Base-by-base conservation (phyloP, 2,329 filamentous ascomycete species). In the Epichloe amarillans region DNA sequence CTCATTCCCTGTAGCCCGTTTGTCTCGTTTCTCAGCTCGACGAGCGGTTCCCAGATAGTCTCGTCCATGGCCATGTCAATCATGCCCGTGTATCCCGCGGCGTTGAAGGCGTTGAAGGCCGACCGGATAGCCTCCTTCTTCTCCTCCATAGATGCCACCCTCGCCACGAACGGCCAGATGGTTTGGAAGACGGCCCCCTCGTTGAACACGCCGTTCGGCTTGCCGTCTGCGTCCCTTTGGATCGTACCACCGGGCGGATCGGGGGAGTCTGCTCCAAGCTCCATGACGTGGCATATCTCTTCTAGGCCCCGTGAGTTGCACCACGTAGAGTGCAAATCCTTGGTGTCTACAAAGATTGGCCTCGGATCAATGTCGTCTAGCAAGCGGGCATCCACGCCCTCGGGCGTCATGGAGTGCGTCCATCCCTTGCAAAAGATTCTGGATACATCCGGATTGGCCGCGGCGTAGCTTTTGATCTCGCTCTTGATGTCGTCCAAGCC, bases 21-120 rank as follows among this genome's bases (percentile, higher is more conserved):
- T 3, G 66, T 63, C 15, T 68, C 62, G 12, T 63, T 58, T 33
- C 66, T 69, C 14, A 79, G 59, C n/a, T 68, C 68, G 0, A 74
- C 57, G 1, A 80, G 66, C 1, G 70, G 67, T 35, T 72, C 71
- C 76, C 77, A 80, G 0, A 71, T 70, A 23, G 69, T 72, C 39
- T 79, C 75, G 52, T 80, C 77, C 77, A 80, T 80, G 43, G 77
- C 77, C 77, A 80, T 80, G 49, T 80, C 77, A 7, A 78, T 66
- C 39, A 76, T 68, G 2, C 76, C 75, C 0, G 76, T 80, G 57
- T 76, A 78, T 1, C 77, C 77, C 1, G 69, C 72, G 0, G 68
- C 62, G 53, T 72, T 73, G 56, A 78, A 80, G 0, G 72, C 69
- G 3, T 66, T 57, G 23, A 80, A 68, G 0, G 75, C 77, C 0